phyloP scores from a whole-genome alignment of 2,329 filamentous ascomycete genomes.

The Exophiala mesophila region DNA sequence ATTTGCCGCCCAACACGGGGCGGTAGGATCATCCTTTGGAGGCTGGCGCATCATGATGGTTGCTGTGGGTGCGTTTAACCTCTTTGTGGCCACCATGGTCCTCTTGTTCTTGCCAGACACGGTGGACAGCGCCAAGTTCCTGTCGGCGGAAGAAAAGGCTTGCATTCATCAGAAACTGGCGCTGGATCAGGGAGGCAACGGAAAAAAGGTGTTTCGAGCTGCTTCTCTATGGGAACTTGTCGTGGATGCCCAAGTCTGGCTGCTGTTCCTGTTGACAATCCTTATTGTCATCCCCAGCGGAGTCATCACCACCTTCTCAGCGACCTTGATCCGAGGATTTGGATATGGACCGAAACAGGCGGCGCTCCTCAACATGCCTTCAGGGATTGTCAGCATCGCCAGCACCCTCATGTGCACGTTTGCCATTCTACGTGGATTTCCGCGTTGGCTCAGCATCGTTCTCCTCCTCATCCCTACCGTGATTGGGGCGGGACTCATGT shows the following conservation, averaged over 20 bases:
- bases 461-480: slow-evolving; percentile 40
- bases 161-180: slow-evolving; percentile 39
- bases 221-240: slow-evolving; percentile 1
- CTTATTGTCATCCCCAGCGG: slow-evolving; percentile 36
- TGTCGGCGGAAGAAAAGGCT: slow-evolving; percentile 36
- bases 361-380: slow-evolving; percentile 36
- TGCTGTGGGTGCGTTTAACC: slow-evolving; percentile 39
- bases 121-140: slow-evolving; percentile 33
- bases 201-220: slow-evolving; percentile 43
- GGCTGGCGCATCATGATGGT: slow-evolving; percentile 38
- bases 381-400: slow-evolving; percentile 20
- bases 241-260: slow-evolving; percentile 41
- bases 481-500: slow-evolving; percentile 39
- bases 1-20: slow-evolving; percentile 13
- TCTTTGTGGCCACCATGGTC: slow-evolving; percentile 43
- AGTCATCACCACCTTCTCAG: slow-evolving; percentile 35
- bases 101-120: slow-evolving; percentile 39
- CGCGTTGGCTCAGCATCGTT: slow-evolving; percentile 29
- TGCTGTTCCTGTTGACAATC: slow-evolving; percentile 33
- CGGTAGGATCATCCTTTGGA: slow-evolving; percentile 22
- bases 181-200: slow-evolving; percentile 46
- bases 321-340: slow-evolving; percentile 37
- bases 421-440: slow-evolving; percentile 37
- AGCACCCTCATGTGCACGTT: slow-evolving; percentile 28
- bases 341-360: slow-evolving; percentile 34